Percentiles rank a stretch among this genome's conserved stretches.
Conservation (phyloP, 2,329 filamentous ascomycete species). For the Aspergillus brasiliensis region DNA sequence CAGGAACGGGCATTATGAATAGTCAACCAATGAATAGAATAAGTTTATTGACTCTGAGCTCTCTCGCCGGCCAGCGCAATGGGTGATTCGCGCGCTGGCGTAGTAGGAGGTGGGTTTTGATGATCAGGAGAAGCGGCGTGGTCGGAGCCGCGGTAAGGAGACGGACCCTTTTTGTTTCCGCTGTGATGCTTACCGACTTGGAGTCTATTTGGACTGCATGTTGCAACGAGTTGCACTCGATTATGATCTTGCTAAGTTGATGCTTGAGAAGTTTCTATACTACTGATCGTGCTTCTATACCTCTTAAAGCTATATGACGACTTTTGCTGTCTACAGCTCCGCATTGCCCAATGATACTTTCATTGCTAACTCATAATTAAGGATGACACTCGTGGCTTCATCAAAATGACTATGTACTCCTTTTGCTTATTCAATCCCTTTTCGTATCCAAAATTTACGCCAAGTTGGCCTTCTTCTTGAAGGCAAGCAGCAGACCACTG, state of each 20-base stretch:
- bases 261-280: too few species aligned
- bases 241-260: not conserved
- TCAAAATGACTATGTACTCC: constrained; percentile 19
- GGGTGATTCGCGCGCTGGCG: not conserved
- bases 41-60: not conserved
- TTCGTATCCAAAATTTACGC: constrained; percentile 26
- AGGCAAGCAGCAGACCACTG: constrained; percentile 83
- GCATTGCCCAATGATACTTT: not conserved
- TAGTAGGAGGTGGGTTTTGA: not conserved
- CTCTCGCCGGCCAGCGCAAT: not conserved
- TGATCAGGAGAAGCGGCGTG: not conserved
- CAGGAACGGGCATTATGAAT: constrained; percentile 13
- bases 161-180: not conserved
- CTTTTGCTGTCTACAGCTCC: too few species aligned
- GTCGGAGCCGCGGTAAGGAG: constrained; percentile 1
- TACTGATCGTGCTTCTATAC: too few species aligned
- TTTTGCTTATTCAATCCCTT: constrained; percentile 13
- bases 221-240: not conserved
- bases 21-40: too few species aligned
- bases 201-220: not conserved
- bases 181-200: not conserved
- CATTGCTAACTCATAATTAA: constrained; percentile 14
- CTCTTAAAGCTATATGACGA: too few species aligned
- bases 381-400: constrained; percentile 20
- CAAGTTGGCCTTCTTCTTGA: constrained; percentile 73